phyloP scores from a whole-genome alignment of 2,329 filamentous ascomycete species.

The Fusarium sp. region DNA sequence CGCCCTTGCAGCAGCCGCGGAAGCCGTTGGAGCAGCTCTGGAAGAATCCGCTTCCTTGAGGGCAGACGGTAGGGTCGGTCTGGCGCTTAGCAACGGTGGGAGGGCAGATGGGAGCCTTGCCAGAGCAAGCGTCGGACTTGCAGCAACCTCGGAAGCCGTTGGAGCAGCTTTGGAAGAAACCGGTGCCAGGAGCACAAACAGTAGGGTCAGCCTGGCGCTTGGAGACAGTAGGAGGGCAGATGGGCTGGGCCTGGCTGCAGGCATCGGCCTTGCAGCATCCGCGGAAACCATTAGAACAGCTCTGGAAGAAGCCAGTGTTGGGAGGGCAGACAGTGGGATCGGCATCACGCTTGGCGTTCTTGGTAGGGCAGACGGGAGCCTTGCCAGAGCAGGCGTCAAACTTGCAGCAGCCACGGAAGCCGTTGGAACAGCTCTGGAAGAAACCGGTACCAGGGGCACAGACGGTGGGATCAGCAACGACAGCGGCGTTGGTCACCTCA shows the following conservation, averaged over 20 bases:
- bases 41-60: constrained; percentile 16
- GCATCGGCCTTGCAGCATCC: constrained; percentile 29
- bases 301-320: constrained; percentile 26
- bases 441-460: too few relatives aligned
- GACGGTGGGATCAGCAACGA: too few relatives aligned
- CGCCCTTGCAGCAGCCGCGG: constrained; percentile 33
- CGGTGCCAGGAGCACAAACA: constrained; percentile 13
- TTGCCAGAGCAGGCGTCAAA: constrained; percentile 10
- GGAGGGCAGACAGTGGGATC: not conserved
- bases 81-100: constrained; percentile 2
- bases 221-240: not conserved
- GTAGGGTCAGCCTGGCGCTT: constrained; percentile 1
- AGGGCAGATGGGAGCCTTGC: constrained; percentile 6
- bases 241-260: not conserved
- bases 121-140: constrained; percentile 24
- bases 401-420: constrained; percentile 26
- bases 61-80: constrained; percentile 19
- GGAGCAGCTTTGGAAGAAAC: constrained; percentile 29
- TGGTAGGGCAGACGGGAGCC: constrained; percentile 10
- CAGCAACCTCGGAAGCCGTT: constrained; percentile 34
- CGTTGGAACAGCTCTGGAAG: constrained; percentile 22
- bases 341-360: not conserved
- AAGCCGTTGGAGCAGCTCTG: constrained; percentile 33
- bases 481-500: too few relatives aligned
- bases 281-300: constrained; percentile 27